A percentile compares a stretch with the other conserved stretches of the same genome.
phyloP scores from a whole-genome alignment of 805 yeast species.

The Tetrapisispora nanseiensis region DNA sequence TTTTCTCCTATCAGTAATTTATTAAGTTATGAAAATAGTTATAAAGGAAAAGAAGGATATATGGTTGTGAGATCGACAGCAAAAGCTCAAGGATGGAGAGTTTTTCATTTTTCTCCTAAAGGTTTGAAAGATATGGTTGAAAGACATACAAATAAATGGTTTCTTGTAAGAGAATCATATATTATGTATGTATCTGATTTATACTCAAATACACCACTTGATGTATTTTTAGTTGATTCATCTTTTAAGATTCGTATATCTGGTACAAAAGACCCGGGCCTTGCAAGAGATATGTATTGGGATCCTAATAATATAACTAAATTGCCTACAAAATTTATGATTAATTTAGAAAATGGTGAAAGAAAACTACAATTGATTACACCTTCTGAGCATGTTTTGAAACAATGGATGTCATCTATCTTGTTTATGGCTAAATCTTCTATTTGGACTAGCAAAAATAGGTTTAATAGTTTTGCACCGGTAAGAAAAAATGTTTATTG shows the following conservation, averaged over 20 bases:
- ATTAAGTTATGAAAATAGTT: constrained; percentile 71
- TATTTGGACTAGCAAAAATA: constrained; percentile 60
- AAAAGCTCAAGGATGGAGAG: constrained; percentile 89
- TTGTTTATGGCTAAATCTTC: constrained; percentile 57
- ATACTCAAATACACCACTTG: constrained; percentile 78
- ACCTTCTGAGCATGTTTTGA: constrained; percentile 52
- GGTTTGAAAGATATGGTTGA: constrained; percentile 81
- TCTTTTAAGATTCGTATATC: constrained; percentile 50
- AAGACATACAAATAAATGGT: constrained; percentile 90
- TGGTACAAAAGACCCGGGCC: constrained; percentile 22
- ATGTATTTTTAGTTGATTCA: constrained; percentile 82
- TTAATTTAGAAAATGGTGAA: constrained; percentile 61
- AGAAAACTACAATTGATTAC: constrained; percentile 67
- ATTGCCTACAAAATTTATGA: constrained; percentile 46
- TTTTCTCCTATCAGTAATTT: constrained; percentile 80
- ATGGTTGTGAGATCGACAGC: constrained; percentile 75
- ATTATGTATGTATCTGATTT: constrained; percentile 79
- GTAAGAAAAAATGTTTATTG: constrained; percentile 76
- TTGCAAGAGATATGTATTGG: constrained; percentile 11
- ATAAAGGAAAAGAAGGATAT: constrained; percentile 83
- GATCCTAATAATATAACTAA: constrained; percentile 26
- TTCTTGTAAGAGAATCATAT: constrained; percentile 74
- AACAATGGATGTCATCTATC: constrained; percentile 68
- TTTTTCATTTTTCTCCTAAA: constrained; percentile 71
- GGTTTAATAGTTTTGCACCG: constrained; percentile 92